Conservation (phyloP, 2,329 filamentous ascomycete species). For the Colletotrichum phormii region DNA sequence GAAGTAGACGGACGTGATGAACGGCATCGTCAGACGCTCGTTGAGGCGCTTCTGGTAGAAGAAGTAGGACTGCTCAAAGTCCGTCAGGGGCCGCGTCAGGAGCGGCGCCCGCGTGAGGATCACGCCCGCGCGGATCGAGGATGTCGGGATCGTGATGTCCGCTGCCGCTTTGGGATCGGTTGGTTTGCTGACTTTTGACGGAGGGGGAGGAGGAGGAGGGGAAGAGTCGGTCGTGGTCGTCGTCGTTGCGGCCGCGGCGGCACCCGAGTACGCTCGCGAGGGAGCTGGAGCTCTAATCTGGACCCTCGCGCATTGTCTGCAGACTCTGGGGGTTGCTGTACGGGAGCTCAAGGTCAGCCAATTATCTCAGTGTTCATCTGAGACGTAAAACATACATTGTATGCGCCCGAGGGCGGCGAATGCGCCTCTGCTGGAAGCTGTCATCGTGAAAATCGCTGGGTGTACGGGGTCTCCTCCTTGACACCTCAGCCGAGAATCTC, state of each 20-base stretch:
- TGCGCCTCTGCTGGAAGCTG: constrained; percentile 68
- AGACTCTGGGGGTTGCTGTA: constrained; percentile 46
- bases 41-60: constrained; percentile 98
- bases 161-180: constrained; percentile 39
- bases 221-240: constrained; percentile 28
- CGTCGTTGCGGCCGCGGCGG: constrained; percentile 40
- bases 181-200: constrained; percentile 43
- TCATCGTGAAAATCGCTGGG: constrained; percentile 54
- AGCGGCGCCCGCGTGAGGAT: constrained; percentile 90
- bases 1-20: constrained; percentile 94
- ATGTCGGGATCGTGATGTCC: constrained; percentile 42
- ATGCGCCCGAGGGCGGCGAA: constrained; percentile 61
- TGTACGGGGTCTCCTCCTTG: constrained; percentile 24
- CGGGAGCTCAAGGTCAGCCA: constrained; percentile 13
- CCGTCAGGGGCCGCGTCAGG: constrained; percentile 83
- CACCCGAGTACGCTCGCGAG: constrained; percentile 49
- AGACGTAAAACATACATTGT: constrained; percentile 56
- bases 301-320: constrained; percentile 52
- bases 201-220: constrained; percentile 36
- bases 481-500: constrained; percentile 31
- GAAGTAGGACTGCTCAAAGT: constrained; percentile 93
- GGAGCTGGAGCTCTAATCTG: constrained; percentile 43
- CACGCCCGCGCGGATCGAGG: constrained; percentile 72
- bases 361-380: constrained; percentile 3
- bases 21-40: constrained; percentile 88